Evolutionary conservation across 2,329 filamentous ascomycete species (phyloP).

Genomic region (Paraphaeosphaeria minitans): DNA sequence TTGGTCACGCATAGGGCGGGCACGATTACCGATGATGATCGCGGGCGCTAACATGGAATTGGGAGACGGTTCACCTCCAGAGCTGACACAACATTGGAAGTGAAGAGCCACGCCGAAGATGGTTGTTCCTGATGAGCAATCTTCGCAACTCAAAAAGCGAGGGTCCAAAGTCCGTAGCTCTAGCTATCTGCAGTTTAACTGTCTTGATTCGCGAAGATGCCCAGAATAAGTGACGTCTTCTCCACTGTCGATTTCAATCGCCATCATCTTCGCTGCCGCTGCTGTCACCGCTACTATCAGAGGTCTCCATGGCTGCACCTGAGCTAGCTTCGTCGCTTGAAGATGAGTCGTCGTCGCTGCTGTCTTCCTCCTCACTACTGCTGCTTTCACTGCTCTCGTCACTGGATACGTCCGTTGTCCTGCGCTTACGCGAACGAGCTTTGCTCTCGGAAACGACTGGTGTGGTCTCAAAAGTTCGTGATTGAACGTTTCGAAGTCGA

Average conservation of each 20-base stretch:
- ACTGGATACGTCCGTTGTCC: conserved; percentile 34
- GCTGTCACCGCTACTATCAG: conserved; percentile 11
- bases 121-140: conserved; percentile 6
- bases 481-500: conserved; percentile 1
- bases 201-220: background rate
- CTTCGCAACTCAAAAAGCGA: background rate
- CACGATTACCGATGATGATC: conserved; percentile 3
- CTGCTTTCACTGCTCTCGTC: conserved; percentile 43
- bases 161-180: conserved; percentile 4
- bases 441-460: conserved; percentile 20
- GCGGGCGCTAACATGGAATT: conserved; percentile 2
- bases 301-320: conserved; percentile 3
- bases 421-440: conserved; percentile 35
- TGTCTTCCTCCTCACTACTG: conserved; percentile 32
- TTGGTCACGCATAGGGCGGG: background rate
- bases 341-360: conserved; percentile 14
- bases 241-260: background rate
- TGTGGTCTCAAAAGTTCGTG: conserved; percentile 23
- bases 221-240: background rate
- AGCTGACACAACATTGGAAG: background rate
- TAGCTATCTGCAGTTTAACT: conserved; percentile 2
- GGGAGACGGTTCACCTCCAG: conserved; percentile 1
- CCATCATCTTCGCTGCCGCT: conserved; percentile 5
- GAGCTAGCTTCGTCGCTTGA: conserved; percentile 9
- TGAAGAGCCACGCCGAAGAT: background rate